Percentiles rank a stretch among this genome's conserved stretches.
Conservation (phyloP, 176 grass and related monocot species). For the Zoysia japonica region DNA sequence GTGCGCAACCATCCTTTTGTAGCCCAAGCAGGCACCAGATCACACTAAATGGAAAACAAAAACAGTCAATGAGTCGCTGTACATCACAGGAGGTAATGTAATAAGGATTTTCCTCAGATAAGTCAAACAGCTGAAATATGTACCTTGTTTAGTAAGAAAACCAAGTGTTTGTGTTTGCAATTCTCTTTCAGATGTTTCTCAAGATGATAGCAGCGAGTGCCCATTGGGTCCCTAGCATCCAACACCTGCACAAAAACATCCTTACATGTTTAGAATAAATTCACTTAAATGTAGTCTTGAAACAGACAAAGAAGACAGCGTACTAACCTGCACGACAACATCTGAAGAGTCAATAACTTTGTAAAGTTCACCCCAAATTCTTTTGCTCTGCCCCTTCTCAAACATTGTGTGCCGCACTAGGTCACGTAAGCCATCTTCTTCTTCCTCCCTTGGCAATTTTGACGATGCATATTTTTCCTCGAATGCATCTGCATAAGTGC, state of each 20-base stretch:
- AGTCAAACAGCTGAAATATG: background rate
- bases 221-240: constrained; percentile 97
- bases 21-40: constrained; percentile 92
- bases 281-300: constrained; percentile 12
- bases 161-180: constrained; percentile 86
- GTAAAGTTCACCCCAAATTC: constrained; percentile 98
- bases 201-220: constrained; percentile 90
- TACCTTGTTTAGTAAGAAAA: constrained; percentile 97
- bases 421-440: constrained; percentile 93
- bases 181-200: constrained; percentile 94
- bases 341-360: constrained; percentile 97
- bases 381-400: constrained; percentile 95
- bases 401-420: constrained; percentile 97
- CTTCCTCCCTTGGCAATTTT: constrained; percentile 59
- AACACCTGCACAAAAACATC: constrained; percentile 55
- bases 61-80: constrained; percentile 9
- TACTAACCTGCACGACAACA: constrained; percentile 82
- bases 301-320: background rate
- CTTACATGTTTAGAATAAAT: background rate
- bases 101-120: background rate
- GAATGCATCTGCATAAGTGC: constrained; percentile 48
- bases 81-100: constrained; percentile 14
- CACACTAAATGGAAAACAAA: constrained; percentile 58
- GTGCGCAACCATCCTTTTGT: constrained; percentile 91
- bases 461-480: constrained; percentile 70